Conservation (phyloP, 208 protist species). For the Leishmania tropica region DNA sequence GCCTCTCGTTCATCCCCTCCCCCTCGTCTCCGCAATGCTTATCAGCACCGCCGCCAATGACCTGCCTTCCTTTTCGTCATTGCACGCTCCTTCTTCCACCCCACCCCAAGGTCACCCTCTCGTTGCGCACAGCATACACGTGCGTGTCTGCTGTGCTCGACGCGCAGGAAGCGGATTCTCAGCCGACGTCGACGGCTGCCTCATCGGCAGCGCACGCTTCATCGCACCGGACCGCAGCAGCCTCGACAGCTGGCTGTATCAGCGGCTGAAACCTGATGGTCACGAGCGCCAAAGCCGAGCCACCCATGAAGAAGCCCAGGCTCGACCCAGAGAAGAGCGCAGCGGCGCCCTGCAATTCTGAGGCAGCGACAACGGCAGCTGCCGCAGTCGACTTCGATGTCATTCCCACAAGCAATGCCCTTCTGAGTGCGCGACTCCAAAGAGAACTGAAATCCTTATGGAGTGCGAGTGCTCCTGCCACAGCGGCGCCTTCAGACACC, state of each 20-base stretch:
- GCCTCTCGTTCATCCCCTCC: not conserved
- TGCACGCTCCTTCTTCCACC: not conserved
- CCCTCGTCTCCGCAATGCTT: not conserved
- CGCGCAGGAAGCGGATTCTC: not conserved
- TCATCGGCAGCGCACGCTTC: not conserved
- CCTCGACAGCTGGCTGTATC: not conserved
- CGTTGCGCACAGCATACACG: not conserved
- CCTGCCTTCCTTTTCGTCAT: not conserved
- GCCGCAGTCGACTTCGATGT: constrained; percentile 1
- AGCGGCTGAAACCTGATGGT: not conserved
- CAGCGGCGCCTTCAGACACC: not conserved
- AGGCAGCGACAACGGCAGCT: not conserved
- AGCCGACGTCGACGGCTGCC: not conserved
- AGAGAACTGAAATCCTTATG: constrained; percentile 37
- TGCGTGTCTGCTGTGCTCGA: not conserved
- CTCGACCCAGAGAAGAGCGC: not conserved
- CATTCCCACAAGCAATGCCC: constrained; percentile 9
- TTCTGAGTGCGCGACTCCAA: constrained; percentile 30
- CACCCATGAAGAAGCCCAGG: constrained; percentile 11
- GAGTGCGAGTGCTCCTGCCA: constrained; percentile 5
- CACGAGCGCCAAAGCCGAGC: not conserved
- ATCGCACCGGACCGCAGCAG: constrained; percentile 7
- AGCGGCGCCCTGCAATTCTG: not conserved
- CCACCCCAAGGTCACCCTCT: not conserved
- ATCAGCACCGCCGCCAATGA: not conserved